Conservation (phyloP, 345 rosid species). For the Reutealis trisperma region DNA sequence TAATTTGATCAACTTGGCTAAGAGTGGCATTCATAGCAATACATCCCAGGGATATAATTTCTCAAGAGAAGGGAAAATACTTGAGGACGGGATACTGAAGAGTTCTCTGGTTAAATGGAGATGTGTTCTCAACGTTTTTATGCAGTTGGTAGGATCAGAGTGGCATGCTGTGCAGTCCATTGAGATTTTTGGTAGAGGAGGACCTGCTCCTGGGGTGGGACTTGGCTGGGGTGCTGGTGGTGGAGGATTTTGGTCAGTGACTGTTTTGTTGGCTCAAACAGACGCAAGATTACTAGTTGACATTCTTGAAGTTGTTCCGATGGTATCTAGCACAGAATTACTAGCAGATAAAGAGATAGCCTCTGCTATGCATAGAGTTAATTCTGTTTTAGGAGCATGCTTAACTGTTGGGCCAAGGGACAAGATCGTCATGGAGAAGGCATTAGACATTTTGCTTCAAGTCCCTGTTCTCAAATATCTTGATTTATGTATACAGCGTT, state of each 20-base stretch:
- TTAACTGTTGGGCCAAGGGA: slow-evolving; percentile 72
- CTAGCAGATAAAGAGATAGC: slow-evolving; percentile 38
- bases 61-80: slow-evolving; percentile 58
- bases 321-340: slow-evolving; percentile 19
- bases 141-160: slow-evolving; percentile 49
- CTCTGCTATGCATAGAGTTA: slow-evolving; percentile 37
- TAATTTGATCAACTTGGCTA: slow-evolving; percentile 61
- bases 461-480: slow-evolving; percentile 56
- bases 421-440: slow-evolving; percentile 54
- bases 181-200: slow-evolving; percentile 87
- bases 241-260: slow-evolving; percentile 86
- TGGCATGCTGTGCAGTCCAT: slow-evolving; percentile 64
- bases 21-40: slow-evolving; percentile 26
- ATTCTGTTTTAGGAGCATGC: slow-evolving; percentile 59
- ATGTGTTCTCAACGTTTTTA: slow-evolving; percentile 46
- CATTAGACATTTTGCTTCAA: slow-evolving; percentile 59
- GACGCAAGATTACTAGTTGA: slow-evolving; percentile 57
- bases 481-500: slow-evolving; percentile 36
- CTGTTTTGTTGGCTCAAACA: slow-evolving; percentile 64
- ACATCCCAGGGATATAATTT: slow-evolving; percentile 37
- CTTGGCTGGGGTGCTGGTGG: slow-evolving; percentile 91
- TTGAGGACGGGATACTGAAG: slow-evolving; percentile 58
- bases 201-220: slow-evolving; percentile 89
- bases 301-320: slow-evolving; percentile 53
- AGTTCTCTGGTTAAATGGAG: slow-evolving; percentile 53